These are phyloP conservation scores for Colletotrichum phormii DNA, from an alignment of 2,329 filamentous ascomycete genomes.

Conservation along the genomic window DNA sequence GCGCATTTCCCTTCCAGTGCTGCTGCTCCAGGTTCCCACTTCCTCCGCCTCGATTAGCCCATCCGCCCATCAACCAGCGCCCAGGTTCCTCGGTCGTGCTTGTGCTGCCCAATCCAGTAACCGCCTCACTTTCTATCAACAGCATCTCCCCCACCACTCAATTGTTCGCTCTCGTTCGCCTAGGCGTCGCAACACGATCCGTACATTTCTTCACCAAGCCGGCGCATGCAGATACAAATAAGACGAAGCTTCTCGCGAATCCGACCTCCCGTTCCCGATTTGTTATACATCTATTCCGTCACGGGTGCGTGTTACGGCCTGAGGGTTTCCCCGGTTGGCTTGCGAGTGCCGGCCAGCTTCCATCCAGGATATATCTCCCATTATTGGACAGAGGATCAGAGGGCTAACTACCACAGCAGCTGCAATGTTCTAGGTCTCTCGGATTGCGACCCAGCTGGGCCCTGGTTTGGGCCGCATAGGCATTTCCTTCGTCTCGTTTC, in stretches of 20 bases:
- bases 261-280: neutral
- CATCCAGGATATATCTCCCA: slow-evolving; percentile 22
- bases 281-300: neutral
- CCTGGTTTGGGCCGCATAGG: slow-evolving; percentile 46
- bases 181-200: neutral
- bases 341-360: slow-evolving; percentile 33
- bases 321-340: slow-evolving; percentile 29
- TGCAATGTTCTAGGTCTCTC: slow-evolving; percentile 49
- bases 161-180: slow-evolving; percentile 25
- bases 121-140: slow-evolving; percentile 37
- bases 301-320: slow-evolving; percentile 28
- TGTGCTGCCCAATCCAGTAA: slow-evolving; percentile 34
- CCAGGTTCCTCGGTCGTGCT: slow-evolving; percentile 22
- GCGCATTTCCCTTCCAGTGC: neutral
- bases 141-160: slow-evolving; percentile 30
- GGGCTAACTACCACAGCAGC: slow-evolving; percentile 32
- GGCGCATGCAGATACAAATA: slow-evolving; percentile 21
- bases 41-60: slow-evolving; percentile 24
- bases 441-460: slow-evolving; percentile 49
- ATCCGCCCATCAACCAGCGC: slow-evolving; percentile 10
- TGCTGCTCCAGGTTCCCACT: neutral
- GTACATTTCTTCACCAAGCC: neutral
- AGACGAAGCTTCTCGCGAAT: neutral
- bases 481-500: slow-evolving; percentile 20
- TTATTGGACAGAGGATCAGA: slow-evolving; percentile 4